phyloP scores from a whole-genome alignment of 108 stramenopile species.

The Skeletonema marinoi region DNA sequence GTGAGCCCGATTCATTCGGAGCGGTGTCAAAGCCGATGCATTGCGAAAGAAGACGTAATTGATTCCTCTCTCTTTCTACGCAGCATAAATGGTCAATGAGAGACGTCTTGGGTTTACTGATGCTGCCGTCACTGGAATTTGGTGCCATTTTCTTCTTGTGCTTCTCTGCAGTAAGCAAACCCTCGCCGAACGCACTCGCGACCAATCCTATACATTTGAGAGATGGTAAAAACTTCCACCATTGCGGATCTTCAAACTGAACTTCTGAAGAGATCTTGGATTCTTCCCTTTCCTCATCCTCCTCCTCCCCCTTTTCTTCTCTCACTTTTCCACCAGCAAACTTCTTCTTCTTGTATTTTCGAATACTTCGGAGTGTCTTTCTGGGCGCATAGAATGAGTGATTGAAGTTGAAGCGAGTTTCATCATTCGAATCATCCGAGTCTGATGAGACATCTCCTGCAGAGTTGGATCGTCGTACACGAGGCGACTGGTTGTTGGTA shows the following conservation, averaged over 20 bases:
- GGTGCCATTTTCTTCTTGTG: slow-evolving; percentile 10
- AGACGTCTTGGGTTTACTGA: slow-evolving; percentile 8
- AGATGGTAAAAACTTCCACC: slow-evolving; percentile 87
- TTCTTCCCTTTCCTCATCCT: slow-evolving; percentile 18
- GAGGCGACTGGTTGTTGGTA: not conserved
- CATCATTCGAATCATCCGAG: slow-evolving; percentile 27
- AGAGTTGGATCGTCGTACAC: not conserved
- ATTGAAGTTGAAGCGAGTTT: slow-evolving; percentile 24
- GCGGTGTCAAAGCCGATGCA: slow-evolving; percentile 80
- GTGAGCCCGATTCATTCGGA: slow-evolving; percentile 44
- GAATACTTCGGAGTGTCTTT: slow-evolving; percentile 23
- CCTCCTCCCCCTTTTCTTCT: not conserved
- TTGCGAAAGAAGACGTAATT: slow-evolving; percentile 59
- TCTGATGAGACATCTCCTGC: not conserved
- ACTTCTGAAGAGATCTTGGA: slow-evolving; percentile 50
- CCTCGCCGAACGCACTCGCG: slow-evolving; percentile 61
- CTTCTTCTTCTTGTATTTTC: slow-evolving; percentile 24
- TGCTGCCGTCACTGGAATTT: not conserved
- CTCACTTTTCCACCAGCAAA: not conserved
- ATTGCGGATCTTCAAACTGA: slow-evolving; percentile 90
- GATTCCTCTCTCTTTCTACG: slow-evolving; percentile 64
- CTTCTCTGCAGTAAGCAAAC: slow-evolving; percentile 9
- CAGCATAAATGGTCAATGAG: slow-evolving; percentile 47
- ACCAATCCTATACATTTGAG: slow-evolving; percentile 90
- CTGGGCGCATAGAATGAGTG: slow-evolving; percentile 37